Percentiles rank a stretch among this genome's conserved stretches.
Evolutionary conservation across 2,329 filamentous ascomycete genomes (phyloP).

Genomic region (Colletotrichum sp.): DNA sequence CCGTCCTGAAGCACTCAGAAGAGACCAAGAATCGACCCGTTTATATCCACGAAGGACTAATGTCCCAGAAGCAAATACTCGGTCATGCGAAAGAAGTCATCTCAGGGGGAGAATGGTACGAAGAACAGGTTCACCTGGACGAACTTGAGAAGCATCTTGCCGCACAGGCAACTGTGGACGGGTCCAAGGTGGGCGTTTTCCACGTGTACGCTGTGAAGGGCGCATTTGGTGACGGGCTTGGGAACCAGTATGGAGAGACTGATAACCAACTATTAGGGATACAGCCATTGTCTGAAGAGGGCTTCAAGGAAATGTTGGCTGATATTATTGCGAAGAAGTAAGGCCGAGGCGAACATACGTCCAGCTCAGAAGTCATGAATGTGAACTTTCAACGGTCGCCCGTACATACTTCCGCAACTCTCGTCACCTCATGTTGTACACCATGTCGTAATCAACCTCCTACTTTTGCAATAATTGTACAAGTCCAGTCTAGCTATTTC

Average conservation of each 20-base stretch:
- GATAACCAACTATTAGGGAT: neutral
- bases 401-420: fast-evolving
- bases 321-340: neutral
- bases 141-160: neutral
- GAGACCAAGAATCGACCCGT: neutral
- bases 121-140: neutral
- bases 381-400: fast-evolving
- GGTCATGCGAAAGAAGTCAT: neutral
- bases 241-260: neutral
- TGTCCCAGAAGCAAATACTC: neutral
- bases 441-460: neutral
- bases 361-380: neutral
- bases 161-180: neutral
- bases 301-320: neutral
- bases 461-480: neutral
- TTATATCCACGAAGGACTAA: neutral
- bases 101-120: neutral
- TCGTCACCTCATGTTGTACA: neutral
- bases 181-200: neutral
- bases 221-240: neutral
- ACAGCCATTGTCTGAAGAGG: neutral
- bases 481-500: neutral
- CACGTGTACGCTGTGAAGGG: neutral
- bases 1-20: neutral
- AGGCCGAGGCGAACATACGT: neutral